These are phyloP conservation scores for Collariella sp. DNA, from an alignment of 495 filamentous ascomycete species.

Conservation along the genomic window DNA sequence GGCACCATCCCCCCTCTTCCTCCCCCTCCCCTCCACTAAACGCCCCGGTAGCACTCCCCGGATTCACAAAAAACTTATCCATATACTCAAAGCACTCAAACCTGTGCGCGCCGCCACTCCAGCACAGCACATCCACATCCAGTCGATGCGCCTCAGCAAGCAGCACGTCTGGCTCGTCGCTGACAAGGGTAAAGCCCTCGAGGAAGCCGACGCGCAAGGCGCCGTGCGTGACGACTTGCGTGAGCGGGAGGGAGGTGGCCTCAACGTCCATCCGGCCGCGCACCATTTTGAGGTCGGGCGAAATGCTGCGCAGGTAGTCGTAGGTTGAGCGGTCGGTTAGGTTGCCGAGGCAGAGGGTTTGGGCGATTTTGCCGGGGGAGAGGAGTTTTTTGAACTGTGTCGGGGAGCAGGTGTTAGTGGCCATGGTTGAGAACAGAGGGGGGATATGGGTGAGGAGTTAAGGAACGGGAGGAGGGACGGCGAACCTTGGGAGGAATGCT, in stretches of 20 bases:
- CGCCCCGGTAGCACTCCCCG: slow-evolving; percentile 87
- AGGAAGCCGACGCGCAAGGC: slow-evolving; percentile 91
- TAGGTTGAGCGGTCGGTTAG: slow-evolving; percentile 90
- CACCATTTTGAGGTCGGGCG: slow-evolving; percentile 92
- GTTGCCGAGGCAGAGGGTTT: slow-evolving; percentile 95
- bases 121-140: slow-evolving; percentile 93
- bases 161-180: slow-evolving; percentile 82
- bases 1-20: slow-evolving; percentile 64
- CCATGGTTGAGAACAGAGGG: background rate
- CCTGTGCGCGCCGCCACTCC: slow-evolving; percentile 82
- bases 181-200: slow-evolving; percentile 92
- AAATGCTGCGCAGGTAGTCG: slow-evolving; percentile 84
- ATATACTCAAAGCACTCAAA: slow-evolving; percentile 99
- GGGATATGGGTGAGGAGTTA: background rate
- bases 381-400: slow-evolving; percentile 94
- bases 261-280: slow-evolving; percentile 91
- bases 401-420: background rate
- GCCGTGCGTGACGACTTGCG: slow-evolving; percentile 91
- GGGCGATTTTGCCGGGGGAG: slow-evolving; percentile 93
- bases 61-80: slow-evolving; percentile 97
- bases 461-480: background rate
- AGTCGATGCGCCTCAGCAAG: slow-evolving; percentile 90
- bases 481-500: slow-evolving; percentile 85
- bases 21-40: slow-evolving; percentile 32
- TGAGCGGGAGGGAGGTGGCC: slow-evolving; percentile 79